phyloP scores from a whole-genome alignment of 2,329 filamentous ascomycete genomes.

The Pseudonectria buxi region DNA sequence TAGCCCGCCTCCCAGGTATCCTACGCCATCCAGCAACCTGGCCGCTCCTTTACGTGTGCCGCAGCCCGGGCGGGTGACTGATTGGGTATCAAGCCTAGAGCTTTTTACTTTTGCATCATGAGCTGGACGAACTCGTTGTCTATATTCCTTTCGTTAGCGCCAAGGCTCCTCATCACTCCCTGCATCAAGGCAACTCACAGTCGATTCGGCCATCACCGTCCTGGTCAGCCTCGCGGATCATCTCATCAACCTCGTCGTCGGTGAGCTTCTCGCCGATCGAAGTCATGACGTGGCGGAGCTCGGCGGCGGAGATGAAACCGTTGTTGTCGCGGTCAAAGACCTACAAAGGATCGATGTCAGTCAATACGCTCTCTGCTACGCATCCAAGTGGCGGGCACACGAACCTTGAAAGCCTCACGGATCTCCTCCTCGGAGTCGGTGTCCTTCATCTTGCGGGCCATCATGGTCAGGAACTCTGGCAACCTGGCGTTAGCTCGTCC shows the following conservation, averaged over 20 bases:
- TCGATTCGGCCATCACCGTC: constrained; percentile 85
- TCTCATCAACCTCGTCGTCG: constrained; percentile 86
- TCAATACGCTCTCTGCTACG: neutral
- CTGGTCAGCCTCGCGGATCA: constrained; percentile 88
- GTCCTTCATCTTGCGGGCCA: constrained; percentile 92
- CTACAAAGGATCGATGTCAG: constrained; percentile 26
- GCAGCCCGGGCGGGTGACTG: constrained; percentile 12
- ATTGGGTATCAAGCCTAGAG: constrained; percentile 20
- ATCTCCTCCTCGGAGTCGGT: constrained; percentile 90
- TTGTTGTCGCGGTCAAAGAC: constrained; percentile 88
- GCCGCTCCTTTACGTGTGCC: neutral
- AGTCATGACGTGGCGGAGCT: constrained; percentile 86
- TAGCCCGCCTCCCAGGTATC: constrained; percentile 9
- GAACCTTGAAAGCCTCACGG: constrained; percentile 78
- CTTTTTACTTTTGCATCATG: constrained; percentile 85
- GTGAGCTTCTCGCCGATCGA: constrained; percentile 88
- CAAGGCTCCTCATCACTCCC: neutral
- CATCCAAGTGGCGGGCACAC: neutral
- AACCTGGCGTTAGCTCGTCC: constrained; percentile 12
- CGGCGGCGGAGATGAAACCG: constrained; percentile 82
- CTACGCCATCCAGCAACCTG: constrained; percentile 2
- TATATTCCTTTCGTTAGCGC: constrained; percentile 29
- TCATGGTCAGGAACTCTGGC: constrained; percentile 84
- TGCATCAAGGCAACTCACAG: constrained; percentile 50
- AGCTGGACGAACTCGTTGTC: constrained; percentile 92